These are phyloP conservation scores for Didymella glomerata DNA, from an alignment of 2,329 filamentous ascomycete species.

Conservation along the genomic window DNA sequence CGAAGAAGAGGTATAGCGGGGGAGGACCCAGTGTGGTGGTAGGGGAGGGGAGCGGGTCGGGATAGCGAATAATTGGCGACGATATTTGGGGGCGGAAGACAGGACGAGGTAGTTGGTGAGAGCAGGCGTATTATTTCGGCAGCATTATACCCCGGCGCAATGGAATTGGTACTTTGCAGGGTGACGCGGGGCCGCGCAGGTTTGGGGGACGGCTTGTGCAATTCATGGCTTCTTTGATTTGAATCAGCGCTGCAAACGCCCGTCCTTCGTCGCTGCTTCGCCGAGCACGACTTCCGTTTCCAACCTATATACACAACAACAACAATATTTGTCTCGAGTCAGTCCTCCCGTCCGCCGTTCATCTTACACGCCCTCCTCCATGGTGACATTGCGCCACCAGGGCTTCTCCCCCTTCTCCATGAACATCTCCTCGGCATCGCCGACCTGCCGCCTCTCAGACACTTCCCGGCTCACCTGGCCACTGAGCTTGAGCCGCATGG, in stretches of 20 bases:
- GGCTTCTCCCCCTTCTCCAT: slow-evolving; percentile 48
- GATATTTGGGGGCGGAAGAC: too few species aligned
- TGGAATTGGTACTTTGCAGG: background rate
- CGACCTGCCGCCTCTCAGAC: slow-evolving; percentile 87
- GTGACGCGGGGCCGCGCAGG: background rate
- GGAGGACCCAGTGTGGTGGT: background rate
- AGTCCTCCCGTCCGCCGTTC: background rate
- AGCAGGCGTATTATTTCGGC: background rate
- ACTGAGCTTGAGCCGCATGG: slow-evolving; percentile 75
- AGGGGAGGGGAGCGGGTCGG: background rate
- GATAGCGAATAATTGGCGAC: background rate
- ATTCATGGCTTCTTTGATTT: slow-evolving; percentile 1
- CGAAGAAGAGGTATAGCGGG: slow-evolving; percentile 20
- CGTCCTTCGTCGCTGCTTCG: slow-evolving; percentile 2
- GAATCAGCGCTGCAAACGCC: slow-evolving; percentile 8
- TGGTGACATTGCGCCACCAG: slow-evolving; percentile 61
- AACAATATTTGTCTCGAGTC: background rate
- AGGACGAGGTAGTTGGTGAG: background rate
- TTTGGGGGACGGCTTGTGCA: background rate
- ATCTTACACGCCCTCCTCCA: slow-evolving; percentile 54
- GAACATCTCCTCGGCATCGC: slow-evolving; percentile 82
- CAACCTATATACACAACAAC: slow-evolving; percentile 7
- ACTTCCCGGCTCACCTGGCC: slow-evolving; percentile 67
- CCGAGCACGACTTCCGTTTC: slow-evolving; percentile 1
- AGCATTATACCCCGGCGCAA: slow-evolving; percentile 25